Percentiles rank a stretch among this genome's conserved stretches.
phyloP scores from a whole-genome alignment of 1,284 basidiomycete genomes.

The Cerrena zonata region DNA sequence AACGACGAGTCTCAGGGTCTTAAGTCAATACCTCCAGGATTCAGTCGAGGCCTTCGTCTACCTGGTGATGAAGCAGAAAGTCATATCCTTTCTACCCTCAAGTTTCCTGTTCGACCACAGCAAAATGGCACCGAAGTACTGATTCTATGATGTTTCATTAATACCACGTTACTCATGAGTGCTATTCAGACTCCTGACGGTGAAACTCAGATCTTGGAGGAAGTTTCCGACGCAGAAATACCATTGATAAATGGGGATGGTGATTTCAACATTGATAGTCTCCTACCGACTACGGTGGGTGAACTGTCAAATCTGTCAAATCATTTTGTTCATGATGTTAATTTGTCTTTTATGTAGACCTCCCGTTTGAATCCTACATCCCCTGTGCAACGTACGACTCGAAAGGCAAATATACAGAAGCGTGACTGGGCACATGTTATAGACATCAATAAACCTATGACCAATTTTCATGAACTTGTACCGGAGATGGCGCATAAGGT shows the following conservation, averaged over 20 bases:
- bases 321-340: background rate
- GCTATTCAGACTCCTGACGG: no score
- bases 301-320: slow-evolving; percentile 9
- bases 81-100: slow-evolving; percentile 16
- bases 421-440: slow-evolving; percentile 98
- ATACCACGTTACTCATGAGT: no score
- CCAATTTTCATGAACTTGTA: slow-evolving; percentile 83
- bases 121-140: no score
- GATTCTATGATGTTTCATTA: no score
- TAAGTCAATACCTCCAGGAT: slow-evolving; percentile 56
- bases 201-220: slow-evolving; percentile 14
- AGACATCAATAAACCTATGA: slow-evolving; percentile 84
- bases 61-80: slow-evolving; percentile 50
- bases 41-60: slow-evolving; percentile 62
- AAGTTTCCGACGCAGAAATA: slow-evolving; percentile 7
- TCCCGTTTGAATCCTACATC: slow-evolving; percentile 52
- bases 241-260: slow-evolving; percentile 12
- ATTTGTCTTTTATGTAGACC: slow-evolving; percentile 20
- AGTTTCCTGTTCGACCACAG: background rate
- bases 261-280: slow-evolving; percentile 67
- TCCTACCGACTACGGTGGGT: slow-evolving; percentile 75
- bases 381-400: slow-evolving; percentile 33
- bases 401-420: slow-evolving; percentile 54
- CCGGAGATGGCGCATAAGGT: slow-evolving; percentile 88
- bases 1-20: slow-evolving; percentile 41